Base-by-base conservation (phyloP, 176 grass and related monocot species). In the Hsuehochloa calcarea region DNA sequence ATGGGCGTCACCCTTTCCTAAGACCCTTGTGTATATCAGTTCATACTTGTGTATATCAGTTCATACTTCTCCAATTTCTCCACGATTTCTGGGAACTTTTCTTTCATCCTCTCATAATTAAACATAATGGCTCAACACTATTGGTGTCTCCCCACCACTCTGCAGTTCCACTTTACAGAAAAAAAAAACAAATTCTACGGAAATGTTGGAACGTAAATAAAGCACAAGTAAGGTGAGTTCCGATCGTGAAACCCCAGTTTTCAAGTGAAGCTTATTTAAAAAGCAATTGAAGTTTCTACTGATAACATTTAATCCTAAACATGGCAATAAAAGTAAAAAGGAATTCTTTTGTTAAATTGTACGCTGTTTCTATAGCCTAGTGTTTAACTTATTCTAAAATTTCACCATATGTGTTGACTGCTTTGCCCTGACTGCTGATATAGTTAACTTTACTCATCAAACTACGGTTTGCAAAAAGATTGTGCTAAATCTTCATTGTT, bases 1-100 rank as follows among this genome's bases (percentile, higher is more conserved):
- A 99, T n/a, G 90, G 93, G 16, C 94, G 91, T 99, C 93, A 34
- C 93, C 91, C 79, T 96, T 91, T 35, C 93, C 96, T 59, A 96
- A 85, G 29, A 99, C 61, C 75, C 91, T 92, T 1, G 88, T 94
- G 38, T 99, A 99, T 61, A 99, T 77, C 40, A 99, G 67, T 1
- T 88, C 96, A 8, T 92, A 20, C 70, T 91, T 84, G 88, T 94
- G 38, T 99, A 99, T 61, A 99, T 77, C 40, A 99, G 67, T 1
- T 88, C 96, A 8, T 92, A 20, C 70, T 91, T 84, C 52, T 99
- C 93, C 81, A 99, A 72, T 46, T 93, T 95, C 29, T 92, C 90
- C 22, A 99, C 96, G 71, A 99, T 96, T 11, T 94, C 87, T 0
- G 88, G 90, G 49, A 89, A 92, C 22, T 77, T 87, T 65, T 70